A percentile compares a stretch with the other conserved stretches of the same genome.
phyloP scores from a whole-genome alignment of 2,329 filamentous ascomycete genomes.

The Aspergillus fischeri region DNA sequence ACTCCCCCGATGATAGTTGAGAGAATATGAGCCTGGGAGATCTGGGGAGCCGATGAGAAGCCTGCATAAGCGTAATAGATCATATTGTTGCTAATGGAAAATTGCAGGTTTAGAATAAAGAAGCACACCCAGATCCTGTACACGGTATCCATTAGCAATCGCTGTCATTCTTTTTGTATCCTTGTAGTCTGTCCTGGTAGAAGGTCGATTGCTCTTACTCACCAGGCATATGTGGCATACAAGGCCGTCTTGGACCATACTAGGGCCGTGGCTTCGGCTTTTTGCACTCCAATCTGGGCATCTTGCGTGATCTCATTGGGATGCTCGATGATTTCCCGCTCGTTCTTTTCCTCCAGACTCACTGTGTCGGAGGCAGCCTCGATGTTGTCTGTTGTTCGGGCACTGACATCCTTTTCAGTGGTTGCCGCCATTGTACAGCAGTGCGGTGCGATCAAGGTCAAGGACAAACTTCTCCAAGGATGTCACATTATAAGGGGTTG shows the following conservation, averaged over 20 bases:
- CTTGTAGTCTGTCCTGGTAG: slow-evolving; percentile 9
- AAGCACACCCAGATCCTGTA: slow-evolving; percentile 44
- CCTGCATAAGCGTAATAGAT: slow-evolving; percentile 49
- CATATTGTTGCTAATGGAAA: slow-evolving; percentile 39
- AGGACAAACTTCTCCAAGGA: too few relatives aligned
- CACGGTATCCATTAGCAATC: too few relatives aligned
- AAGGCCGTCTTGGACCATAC: slow-evolving; percentile 42
- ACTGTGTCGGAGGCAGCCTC: neutral
- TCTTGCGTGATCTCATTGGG: slow-evolving; percentile 23
- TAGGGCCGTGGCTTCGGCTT: slow-evolving; percentile 45
- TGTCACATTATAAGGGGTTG: too few relatives aligned
- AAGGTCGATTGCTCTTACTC: slow-evolving; percentile 5
- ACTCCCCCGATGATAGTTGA: slow-evolving; percentile 55
- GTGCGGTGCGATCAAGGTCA: neutral
- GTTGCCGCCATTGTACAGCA: neutral
- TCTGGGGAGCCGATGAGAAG: slow-evolving; percentile 49
- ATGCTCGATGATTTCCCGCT: slow-evolving; percentile 25
- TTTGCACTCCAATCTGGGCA: slow-evolving; percentile 40
- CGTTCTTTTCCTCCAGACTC: slow-evolving; percentile 25
- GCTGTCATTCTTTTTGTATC: too few relatives aligned
- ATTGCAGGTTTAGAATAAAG: slow-evolving; percentile 44
- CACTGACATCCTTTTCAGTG: too few relatives aligned
- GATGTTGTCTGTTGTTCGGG: too few relatives aligned
- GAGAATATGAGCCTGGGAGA: slow-evolving; percentile 51
- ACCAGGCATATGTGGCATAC: slow-evolving; percentile 32